Conservation (phyloP, 2,329 filamentous ascomycete genomes). For the Colletotrichum karsti region DNA sequence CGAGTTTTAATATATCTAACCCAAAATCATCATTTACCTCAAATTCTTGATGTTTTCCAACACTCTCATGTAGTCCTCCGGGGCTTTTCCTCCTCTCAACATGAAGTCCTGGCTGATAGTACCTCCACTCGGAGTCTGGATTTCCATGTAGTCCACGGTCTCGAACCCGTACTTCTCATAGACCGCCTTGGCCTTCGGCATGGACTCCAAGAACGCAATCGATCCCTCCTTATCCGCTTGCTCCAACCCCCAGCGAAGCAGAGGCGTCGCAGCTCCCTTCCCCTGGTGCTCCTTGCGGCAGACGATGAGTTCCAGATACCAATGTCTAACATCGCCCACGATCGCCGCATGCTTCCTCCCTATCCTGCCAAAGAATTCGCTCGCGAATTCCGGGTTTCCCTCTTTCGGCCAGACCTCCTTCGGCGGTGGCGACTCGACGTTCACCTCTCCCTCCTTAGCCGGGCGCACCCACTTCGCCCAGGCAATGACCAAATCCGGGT, state of each 20-base stretch:
- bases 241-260: constrained; percentile 57
- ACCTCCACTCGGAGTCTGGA: constrained; percentile 41
- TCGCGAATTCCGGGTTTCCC: constrained; percentile 44
- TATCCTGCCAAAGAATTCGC: constrained; percentile 50
- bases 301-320: constrained; percentile 57
- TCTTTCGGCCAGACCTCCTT: constrained; percentile 47
- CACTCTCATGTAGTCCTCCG: background rate
- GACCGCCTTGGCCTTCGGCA: constrained; percentile 52
- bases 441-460: constrained; percentile 30
- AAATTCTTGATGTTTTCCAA: background rate
- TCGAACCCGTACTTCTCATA: constrained; percentile 59
- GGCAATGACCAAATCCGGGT: constrained; percentile 43
- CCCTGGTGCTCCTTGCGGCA: constrained; percentile 53
- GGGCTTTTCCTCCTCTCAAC: constrained; percentile 36
- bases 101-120: constrained; percentile 45
- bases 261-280: constrained; percentile 49
- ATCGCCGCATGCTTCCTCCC: constrained; percentile 42
- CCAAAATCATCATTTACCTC: too few species aligned
- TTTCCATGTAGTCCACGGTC: constrained; percentile 42
- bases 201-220: constrained; percentile 60
- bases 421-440: constrained; percentile 32
- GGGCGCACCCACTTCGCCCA: constrained; percentile 58
- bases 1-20: too few species aligned
- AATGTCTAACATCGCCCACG: constrained; percentile 53
- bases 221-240: constrained; percentile 50